Conservation (phyloP, 345 rosid species). For the Melaleuca quinquenervia region DNA sequence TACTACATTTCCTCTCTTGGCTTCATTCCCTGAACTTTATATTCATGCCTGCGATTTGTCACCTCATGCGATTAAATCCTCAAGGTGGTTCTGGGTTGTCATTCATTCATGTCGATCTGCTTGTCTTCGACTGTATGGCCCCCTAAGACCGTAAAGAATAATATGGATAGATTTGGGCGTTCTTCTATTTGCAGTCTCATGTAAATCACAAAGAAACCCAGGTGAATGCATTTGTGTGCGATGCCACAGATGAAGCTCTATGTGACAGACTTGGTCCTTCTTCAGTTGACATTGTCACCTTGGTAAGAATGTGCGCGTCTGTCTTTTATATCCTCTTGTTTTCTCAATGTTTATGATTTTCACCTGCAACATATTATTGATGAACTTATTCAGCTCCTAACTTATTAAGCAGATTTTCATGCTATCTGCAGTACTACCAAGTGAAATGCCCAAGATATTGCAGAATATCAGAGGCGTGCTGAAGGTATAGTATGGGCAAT, state of each 20-base stretch:
- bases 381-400: neutral
- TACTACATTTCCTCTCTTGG: constrained; percentile 45
- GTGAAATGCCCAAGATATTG: constrained; percentile 31
- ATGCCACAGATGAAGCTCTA: constrained; percentile 25
- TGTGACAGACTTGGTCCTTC: constrained; percentile 25
- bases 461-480: constrained; percentile 29
- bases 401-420: constrained; percentile 36
- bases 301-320: constrained; percentile 17
- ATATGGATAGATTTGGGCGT: neutral
- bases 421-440: constrained; percentile 51
- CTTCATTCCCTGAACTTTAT: constrained; percentile 29
- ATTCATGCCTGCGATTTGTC: constrained; percentile 52
- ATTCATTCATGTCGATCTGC: neutral
- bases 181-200: constrained; percentile 26
- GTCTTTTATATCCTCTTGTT: neutral
- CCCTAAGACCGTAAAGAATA: neutral
- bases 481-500: constrained; percentile 20
- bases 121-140: neutral
- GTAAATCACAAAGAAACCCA: constrained; percentile 15
- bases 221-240: constrained; percentile 33
- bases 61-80: constrained; percentile 24
- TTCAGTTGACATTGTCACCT: constrained; percentile 41
- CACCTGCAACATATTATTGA: neutral
- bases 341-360: neutral
- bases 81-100: constrained; percentile 19